Conservation (phyloP, 352 stramenopile species). For the Phytopythium kandeliae region DNA sequence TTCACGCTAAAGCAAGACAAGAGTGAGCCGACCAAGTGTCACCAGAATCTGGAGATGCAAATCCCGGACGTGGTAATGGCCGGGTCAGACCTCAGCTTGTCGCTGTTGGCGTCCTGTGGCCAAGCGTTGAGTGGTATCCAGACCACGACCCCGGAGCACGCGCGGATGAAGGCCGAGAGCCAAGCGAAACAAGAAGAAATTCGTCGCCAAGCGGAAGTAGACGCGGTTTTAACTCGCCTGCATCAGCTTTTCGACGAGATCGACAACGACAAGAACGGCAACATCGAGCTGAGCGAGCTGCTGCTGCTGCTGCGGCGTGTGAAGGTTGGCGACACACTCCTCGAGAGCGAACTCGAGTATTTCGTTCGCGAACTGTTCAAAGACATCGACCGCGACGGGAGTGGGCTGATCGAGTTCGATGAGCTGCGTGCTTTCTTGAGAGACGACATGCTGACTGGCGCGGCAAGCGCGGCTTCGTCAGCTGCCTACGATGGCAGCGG, state of each 20-base stretch:
- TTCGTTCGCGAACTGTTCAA: slow-evolving; percentile 68
- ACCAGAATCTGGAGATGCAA: slow-evolving; percentile 48
- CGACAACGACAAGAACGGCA: slow-evolving; percentile 57
- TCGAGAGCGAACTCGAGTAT: slow-evolving; percentile 59
- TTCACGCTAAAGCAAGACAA: slow-evolving; percentile 50
- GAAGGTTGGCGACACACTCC: slow-evolving; percentile 55
- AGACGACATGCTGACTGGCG: slow-evolving; percentile 30
- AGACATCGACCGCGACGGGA: slow-evolving; percentile 92
- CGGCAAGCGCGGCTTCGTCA: slow-evolving; percentile 5
- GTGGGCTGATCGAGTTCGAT: slow-evolving; percentile 92
- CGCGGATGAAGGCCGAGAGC: slow-evolving; percentile 45
- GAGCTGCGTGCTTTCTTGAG: slow-evolving; percentile 86
- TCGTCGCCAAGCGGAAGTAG: slow-evolving; percentile 42
- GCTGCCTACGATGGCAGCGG: slow-evolving; percentile 38
- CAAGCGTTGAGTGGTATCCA: slow-evolving; percentile 45
- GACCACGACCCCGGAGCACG: slow-evolving; percentile 57
- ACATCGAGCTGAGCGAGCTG: slow-evolving; percentile 60
- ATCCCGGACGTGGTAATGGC: slow-evolving; percentile 58
- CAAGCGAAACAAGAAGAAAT: slow-evolving; percentile 48
- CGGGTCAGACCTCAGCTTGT: slow-evolving; percentile 67
- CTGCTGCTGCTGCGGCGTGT: slow-evolving; percentile 53
- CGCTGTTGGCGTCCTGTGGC: slow-evolving; percentile 47
- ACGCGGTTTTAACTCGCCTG: slow-evolving; percentile 43
- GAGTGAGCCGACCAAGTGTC: slow-evolving; percentile 24
- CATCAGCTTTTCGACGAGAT: slow-evolving; percentile 70